These are phyloP conservation scores for Excoecaria agallocha DNA, from an alignment of 345 rosid species.

Conservation along the genomic window DNA sequence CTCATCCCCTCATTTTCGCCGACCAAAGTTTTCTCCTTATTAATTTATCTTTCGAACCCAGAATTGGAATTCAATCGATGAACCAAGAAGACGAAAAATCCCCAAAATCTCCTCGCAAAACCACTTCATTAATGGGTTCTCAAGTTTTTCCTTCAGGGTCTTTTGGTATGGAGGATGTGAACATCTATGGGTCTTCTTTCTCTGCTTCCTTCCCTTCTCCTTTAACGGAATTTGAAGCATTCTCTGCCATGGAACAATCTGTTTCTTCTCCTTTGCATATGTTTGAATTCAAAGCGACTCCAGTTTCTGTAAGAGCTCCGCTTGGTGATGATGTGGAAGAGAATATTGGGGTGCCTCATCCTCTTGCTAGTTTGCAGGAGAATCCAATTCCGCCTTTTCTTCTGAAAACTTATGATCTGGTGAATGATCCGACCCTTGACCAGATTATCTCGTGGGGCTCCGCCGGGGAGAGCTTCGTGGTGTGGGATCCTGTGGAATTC, in stretches of 20 bases:
- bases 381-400: conserved; percentile 47
- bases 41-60: neutral
- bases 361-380: conserved; percentile 59
- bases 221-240: conserved; percentile 16
- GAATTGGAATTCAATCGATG: conserved; percentile 23
- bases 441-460: conserved; percentile 28
- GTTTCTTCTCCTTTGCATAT: neutral
- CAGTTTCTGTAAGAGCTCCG: conserved; percentile 14
- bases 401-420: conserved; percentile 29
- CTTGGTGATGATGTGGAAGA: neutral
- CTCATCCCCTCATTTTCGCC: neutral
- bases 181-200: conserved; percentile 26
- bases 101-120: conserved; percentile 26
- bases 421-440: conserved; percentile 23
- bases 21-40: neutral
- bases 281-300: conserved; percentile 18
- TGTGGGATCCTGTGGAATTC: conserved; percentile 32
- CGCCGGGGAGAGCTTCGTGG: conserved; percentile 29
- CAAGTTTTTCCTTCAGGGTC: conserved; percentile 27
- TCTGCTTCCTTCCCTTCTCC: conserved; percentile 27
- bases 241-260: conserved; percentile 15
- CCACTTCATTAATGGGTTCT: conserved; percentile 17
- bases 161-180: conserved; percentile 25
- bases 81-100: conserved; percentile 29
- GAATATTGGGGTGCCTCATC: conserved; percentile 39